A percentile compares a stretch with the other conserved stretches of the same genome.
phyloP scores from a whole-genome alignment of 2,329 filamentous ascomycete genomes.

The Pezicula radicicola region DNA sequence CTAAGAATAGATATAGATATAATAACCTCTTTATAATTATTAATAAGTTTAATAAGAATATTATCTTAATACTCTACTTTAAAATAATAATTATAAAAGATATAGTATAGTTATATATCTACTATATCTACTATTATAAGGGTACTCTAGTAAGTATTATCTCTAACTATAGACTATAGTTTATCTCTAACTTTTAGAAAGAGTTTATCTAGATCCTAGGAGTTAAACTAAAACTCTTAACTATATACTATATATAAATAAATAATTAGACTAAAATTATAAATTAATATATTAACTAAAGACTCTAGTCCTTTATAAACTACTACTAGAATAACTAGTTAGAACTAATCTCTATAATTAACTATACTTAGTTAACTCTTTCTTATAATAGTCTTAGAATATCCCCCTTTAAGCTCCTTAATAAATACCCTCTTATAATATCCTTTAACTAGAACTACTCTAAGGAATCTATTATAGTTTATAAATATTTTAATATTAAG shows the following conservation, averaged over 20 bases:
- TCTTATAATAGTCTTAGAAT: slow-evolving; percentile 3
- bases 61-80: slow-evolving; percentile 1
- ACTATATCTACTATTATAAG: slow-evolving; percentile 2
- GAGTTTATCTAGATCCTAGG: no score
- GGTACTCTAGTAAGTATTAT: slow-evolving; percentile 7
- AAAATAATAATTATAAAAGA: slow-evolving; percentile 2
- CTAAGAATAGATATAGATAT: no score
- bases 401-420: neutral
- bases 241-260: no score
- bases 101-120: slow-evolving; percentile 4
- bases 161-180: slow-evolving; percentile 11
- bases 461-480: neutral
- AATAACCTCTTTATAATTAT: no score
- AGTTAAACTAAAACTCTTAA: no score
- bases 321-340: slow-evolving; percentile 16
- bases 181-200: slow-evolving; percentile 1
- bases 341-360: no score
- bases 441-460: neutral
- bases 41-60: no score
- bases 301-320: slow-evolving; percentile 10
- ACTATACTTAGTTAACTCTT: neutral
- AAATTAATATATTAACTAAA: neutral
- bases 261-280: no score
- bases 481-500: neutral
- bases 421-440: neutral